Base-by-base conservation (phyloP, 331 rosid species). In the Quercus lobata region DNA sequence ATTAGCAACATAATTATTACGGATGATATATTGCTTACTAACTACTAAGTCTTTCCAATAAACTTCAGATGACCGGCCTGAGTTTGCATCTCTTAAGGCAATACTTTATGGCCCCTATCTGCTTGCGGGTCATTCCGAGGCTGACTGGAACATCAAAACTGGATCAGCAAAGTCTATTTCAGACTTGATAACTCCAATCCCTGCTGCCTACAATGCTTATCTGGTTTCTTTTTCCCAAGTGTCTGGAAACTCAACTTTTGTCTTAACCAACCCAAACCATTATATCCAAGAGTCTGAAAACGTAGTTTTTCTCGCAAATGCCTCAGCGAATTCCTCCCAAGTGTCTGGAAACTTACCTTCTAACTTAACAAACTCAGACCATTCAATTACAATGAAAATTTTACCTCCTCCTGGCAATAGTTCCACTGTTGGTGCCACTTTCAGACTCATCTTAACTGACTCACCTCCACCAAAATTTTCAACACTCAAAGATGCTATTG, bases 31-130 rank as follows among this genome's bases (percentile, higher is more conserved):
- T 49, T 21, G 72, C 79, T 83, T 77, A 83, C 5, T 12, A 12
- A 18, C 81, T 77, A 78, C 5, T 12, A 0, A 18, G 19, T 75
- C 61, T 82, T 41, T 75, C 35, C 72, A 71, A 61, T 60, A n/a
- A 66, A 81, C 83, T 82, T 77, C 97, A 95, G 98, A 94, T 83
- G 97, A 91, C 62, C 87, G 98, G 72, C 75, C 91, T 17, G 84
- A 85, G 80, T 89, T 68, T 74, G 82, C 88, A 22, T 85, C 93
- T 14, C 11, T 91, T 72, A 87, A 91, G 65, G 98, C 96, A 22
- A 91, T 93, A 81, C 91, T 93, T 2, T 93, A 81, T 57, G 99
- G 99, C 25, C 97, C 97, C 0, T 86, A 86, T 85, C 92, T 95
- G 65, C 97, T 93, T 8, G 94, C 89, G 0, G 97, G 91, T 35